phyloP scores from a whole-genome alignment of 495 filamentous ascomycete species.

The Talaromyces liani region DNA sequence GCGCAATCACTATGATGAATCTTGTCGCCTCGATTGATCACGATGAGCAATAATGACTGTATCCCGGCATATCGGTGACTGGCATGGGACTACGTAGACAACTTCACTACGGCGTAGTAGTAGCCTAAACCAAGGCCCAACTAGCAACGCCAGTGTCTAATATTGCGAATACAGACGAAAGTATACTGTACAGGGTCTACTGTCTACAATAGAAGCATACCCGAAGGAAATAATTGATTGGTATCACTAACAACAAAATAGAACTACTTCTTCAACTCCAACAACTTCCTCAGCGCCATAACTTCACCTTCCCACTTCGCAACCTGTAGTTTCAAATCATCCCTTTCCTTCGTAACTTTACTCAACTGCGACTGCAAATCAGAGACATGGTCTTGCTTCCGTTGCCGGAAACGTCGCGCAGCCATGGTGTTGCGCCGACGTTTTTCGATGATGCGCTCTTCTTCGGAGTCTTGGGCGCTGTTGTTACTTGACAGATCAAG shows the following conservation, averaged over 20 bases:
- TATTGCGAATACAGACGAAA: too few species aligned
- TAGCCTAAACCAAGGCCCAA: neutral
- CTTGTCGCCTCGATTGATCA: neutral
- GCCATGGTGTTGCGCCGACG: constrained; percentile 53
- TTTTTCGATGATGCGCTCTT: constrained; percentile 20
- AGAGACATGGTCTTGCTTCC: constrained; percentile 49
- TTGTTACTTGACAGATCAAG: constrained; percentile 6
- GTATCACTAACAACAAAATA: constrained; percentile 9
- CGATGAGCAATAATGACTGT: neutral
- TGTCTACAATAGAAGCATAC: neutral
- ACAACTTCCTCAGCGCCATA: constrained; percentile 12
- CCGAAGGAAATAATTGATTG: neutral
- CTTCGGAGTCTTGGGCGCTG: constrained; percentile 9
- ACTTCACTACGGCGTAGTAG: neutral
- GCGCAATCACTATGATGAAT: neutral
- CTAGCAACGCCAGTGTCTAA: too few species aligned
- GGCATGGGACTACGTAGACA: neutral
- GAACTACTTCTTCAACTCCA: constrained; percentile 9
- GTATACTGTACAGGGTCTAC: too few species aligned
- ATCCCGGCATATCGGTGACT: neutral
- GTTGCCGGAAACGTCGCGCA: constrained; percentile 55
- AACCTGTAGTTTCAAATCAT: constrained; percentile 48
- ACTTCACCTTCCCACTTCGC: constrained; percentile 49
- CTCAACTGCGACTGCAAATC: constrained; percentile 47
- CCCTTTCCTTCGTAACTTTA: constrained; percentile 43